Percentiles rank a stretch among this genome's conserved stretches.
Evolutionary conservation across 805 yeast genomes (phyloP).

Genomic region (Isabelozyma rhagii): DNA sequence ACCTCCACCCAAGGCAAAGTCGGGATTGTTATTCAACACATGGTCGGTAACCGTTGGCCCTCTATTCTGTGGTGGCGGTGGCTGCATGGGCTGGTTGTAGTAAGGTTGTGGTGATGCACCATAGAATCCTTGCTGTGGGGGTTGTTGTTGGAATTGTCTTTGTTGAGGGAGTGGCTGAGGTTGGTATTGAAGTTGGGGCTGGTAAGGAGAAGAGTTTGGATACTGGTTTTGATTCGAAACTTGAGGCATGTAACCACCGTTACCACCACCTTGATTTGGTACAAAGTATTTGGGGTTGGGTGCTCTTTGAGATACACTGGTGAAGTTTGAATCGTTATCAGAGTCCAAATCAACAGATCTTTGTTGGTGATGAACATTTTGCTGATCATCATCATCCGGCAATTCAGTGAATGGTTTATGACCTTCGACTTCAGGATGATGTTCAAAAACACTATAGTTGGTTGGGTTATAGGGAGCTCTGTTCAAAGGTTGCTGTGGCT

Average conservation of each 20-base stretch:
- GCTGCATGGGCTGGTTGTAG: constrained; percentile 2
- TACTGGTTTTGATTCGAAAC: constrained; percentile 4
- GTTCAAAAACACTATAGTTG: constrained; percentile 37
- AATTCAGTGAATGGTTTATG: constrained; percentile 44
- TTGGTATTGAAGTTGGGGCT: constrained; percentile 2
- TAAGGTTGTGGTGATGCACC: constrained; percentile 3
- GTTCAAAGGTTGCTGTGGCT: constrained; percentile 29
- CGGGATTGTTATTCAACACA: constrained; percentile 38
- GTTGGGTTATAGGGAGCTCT: constrained; percentile 18
- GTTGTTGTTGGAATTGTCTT: constrained; percentile 14
- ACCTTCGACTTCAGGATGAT: constrained; percentile 44
- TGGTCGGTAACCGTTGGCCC: constrained; percentile 35
- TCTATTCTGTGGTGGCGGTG: constrained; percentile 2
- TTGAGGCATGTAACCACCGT: constrained; percentile 5
- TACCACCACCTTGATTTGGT: constrained; percentile 4
- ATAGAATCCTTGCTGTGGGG: constrained; percentile 5
- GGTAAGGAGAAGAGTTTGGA: constrained; percentile 1
- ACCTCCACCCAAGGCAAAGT: constrained; percentile 33
- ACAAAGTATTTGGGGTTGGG: constrained; percentile 54
- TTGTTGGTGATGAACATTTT: constrained; percentile 1
- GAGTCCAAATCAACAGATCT: constrained; percentile 20
- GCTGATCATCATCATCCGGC: constrained; percentile 19
- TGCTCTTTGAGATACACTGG: constrained; percentile 77
- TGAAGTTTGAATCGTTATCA: constrained; percentile 60
- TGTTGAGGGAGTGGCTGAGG: constrained; percentile 13